Evolutionary conservation across 2,329 filamentous ascomycete species (phyloP).

Genomic region (Thermochaetoides dissita): DNA sequence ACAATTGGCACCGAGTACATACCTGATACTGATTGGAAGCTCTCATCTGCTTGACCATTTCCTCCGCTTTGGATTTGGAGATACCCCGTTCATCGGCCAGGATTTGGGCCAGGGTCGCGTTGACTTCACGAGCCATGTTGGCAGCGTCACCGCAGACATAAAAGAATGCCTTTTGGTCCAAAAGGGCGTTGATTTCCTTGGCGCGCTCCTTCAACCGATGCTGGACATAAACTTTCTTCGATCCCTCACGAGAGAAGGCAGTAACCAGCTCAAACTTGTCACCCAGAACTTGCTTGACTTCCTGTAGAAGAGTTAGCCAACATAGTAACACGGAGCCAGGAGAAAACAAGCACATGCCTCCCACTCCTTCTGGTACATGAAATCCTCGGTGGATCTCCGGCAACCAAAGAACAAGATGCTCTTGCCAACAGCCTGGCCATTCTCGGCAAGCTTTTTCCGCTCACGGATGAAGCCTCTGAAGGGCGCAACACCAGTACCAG

Average conservation of each 20-base stretch:
- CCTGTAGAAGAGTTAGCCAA: slow-evolving; percentile 33
- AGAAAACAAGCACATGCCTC: slow-evolving; percentile 46
- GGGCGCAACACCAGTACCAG: slow-evolving; percentile 89
- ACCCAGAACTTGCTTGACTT: slow-evolving; percentile 69
- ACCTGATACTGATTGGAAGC: slow-evolving; percentile 92
- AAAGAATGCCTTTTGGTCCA: slow-evolving; percentile 80
- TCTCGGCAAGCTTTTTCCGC: slow-evolving; percentile 66
- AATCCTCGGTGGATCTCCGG: slow-evolving; percentile 76
- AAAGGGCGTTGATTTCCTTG: slow-evolving; percentile 72
- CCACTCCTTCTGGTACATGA: slow-evolving; percentile 84
- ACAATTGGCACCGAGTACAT: slow-evolving; percentile 20
- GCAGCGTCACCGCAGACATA: slow-evolving; percentile 97
- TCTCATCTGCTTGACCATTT: slow-evolving; percentile 94
- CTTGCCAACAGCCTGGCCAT: slow-evolving; percentile 70
- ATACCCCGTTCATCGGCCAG: slow-evolving; percentile 73
- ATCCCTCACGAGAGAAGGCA: slow-evolving; percentile 81
- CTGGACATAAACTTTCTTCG: slow-evolving; percentile 93
- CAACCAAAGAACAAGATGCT: slow-evolving; percentile 93
- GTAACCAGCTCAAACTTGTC: slow-evolving; percentile 84
- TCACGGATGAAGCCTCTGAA: slow-evolving; percentile 95
- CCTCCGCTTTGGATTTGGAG: slow-evolving; percentile 76
- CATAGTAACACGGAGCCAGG: neutral
- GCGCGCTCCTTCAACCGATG: slow-evolving; percentile 75
- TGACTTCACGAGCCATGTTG: slow-evolving; percentile 93
- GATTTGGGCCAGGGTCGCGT: slow-evolving; percentile 72